phyloP scores from a whole-genome alignment of 2,329 filamentous ascomycete genomes.

The Mycosphaerella arachidis region DNA sequence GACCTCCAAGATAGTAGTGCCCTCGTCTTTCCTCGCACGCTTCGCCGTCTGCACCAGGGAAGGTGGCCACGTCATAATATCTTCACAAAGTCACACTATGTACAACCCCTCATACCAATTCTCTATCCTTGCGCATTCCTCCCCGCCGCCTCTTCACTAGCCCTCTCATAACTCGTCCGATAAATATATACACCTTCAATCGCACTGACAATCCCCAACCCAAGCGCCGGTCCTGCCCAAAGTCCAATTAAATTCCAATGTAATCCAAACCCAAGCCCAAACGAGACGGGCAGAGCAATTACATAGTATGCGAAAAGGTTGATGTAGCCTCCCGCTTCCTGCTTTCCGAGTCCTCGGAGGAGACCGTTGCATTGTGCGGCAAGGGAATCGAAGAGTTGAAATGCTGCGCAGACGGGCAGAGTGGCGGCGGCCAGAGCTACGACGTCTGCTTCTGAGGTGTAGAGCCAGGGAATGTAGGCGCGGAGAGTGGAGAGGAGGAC shows the following conservation, averaged over 20 bases:
- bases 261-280: constrained; percentile 71
- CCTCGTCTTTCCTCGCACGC: neutral
- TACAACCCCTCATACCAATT: neutral
- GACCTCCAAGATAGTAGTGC: too few relatives aligned
- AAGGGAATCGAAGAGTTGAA: constrained; percentile 84
- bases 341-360: constrained; percentile 78
- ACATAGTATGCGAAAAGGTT: constrained; percentile 83
- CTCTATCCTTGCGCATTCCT: constrained; percentile 43
- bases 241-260: constrained; percentile 74
- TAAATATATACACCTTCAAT: constrained; percentile 56
- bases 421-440: constrained; percentile 61
- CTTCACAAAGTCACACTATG: neutral
- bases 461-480: constrained; percentile 69
- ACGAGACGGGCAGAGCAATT: constrained; percentile 77
- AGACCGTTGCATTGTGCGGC: constrained; percentile 77
- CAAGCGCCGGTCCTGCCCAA: constrained; percentile 64
- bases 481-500: constrained; percentile 64
- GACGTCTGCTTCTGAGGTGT: constrained; percentile 64
- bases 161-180: constrained; percentile 52
- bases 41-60: neutral
- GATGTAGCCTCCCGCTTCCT: constrained; percentile 84
- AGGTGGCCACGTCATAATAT: too few relatives aligned
- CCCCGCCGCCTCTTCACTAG: constrained; percentile 56
- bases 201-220: constrained; percentile 56
- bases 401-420: constrained; percentile 76